These are phyloP conservation scores for Penicillium sclerotiorum DNA, from an alignment of 2,329 filamentous ascomycete species.

Conservation along the genomic window DNA sequence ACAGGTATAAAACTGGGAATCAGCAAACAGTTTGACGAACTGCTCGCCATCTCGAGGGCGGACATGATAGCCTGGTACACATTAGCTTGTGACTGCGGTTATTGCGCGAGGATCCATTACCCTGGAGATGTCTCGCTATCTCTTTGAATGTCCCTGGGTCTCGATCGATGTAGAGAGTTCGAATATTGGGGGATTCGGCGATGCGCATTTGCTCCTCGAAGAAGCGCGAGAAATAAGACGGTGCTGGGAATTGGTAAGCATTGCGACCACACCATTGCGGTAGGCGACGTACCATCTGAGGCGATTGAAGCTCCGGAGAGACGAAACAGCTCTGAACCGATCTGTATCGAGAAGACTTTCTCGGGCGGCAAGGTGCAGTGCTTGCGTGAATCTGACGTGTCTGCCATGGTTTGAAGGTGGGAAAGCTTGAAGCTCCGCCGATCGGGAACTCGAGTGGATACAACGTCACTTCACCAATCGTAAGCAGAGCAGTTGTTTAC, in stretches of 20 bases:
- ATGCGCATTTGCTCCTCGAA: constrained; percentile 78
- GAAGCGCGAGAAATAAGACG: constrained; percentile 94
- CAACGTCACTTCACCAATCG: no score
- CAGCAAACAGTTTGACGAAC: constrained; percentile 89
- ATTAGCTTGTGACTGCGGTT: constrained; percentile 4
- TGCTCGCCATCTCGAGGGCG: constrained; percentile 78
- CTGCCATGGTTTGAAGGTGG: constrained; percentile 5
- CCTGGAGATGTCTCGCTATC: constrained; percentile 87
- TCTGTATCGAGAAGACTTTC: constrained; percentile 71
- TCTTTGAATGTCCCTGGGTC: constrained; percentile 87
- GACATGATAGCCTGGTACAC: constrained; percentile 71
- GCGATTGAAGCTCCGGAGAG: constrained; percentile 70
- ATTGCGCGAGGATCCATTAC: constrained; percentile 28
- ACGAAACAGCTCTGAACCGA: constrained; percentile 69
- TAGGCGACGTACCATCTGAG: constrained; percentile 64
- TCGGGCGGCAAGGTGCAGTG: constrained; percentile 52
- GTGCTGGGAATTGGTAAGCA: constrained; percentile 67
- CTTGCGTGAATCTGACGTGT: background rate
- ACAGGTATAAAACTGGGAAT: constrained; percentile 93
- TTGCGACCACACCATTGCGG: constrained; percentile 4
- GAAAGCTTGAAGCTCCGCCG: background rate
- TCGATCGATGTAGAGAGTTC: constrained; percentile 91
- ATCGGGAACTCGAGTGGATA: background rate
- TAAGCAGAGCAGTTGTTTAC: no score
- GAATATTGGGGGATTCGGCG: constrained; percentile 62